phyloP scores from a whole-genome alignment of 1,284 basidiomycete species.

The Puccinia coronata region DNA sequence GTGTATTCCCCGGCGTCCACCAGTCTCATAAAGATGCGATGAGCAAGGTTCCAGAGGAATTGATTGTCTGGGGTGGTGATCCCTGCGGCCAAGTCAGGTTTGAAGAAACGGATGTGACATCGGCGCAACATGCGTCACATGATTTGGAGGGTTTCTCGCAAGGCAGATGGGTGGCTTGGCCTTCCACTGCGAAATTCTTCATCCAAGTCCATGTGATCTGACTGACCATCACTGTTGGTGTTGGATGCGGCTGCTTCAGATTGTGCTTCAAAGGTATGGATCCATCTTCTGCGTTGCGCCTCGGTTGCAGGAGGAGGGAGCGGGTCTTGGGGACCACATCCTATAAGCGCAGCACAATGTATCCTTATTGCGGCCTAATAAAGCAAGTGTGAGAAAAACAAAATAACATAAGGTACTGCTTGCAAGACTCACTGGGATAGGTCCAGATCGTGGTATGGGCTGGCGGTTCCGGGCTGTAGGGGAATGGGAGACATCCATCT shows the following conservation, averaged over 20 bases:
- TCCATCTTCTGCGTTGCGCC: not conserved
- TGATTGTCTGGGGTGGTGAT: not conserved
- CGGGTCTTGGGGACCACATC: not conserved
- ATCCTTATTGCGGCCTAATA: not conserved
- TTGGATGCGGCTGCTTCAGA: not conserved
- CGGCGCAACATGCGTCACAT: slow-evolving; percentile 5
- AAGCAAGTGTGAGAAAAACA: not conserved
- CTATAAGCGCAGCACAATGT: not conserved
- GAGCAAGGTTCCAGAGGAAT: slow-evolving; percentile 16
- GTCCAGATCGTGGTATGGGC: not conserved
- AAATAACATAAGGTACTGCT: not conserved
- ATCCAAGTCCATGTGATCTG: slow-evolving; percentile 15
- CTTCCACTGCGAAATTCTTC: not conserved
- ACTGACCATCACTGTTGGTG: not conserved
- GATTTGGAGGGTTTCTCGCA: not conserved
- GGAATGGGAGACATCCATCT: too few species aligned
- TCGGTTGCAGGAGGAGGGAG: slow-evolving; percentile 13
- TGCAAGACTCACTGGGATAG: not conserved
- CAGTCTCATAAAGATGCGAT: not conserved
- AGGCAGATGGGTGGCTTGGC: not conserved
- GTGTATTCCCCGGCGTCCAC: not conserved
- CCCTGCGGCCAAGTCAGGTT: not conserved
- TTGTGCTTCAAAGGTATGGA: not conserved
- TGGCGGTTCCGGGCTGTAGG: not conserved
- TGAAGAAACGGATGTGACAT: not conserved